Percentiles rank a stretch among this genome's conserved stretches.
phyloP scores from a whole-genome alignment of 306 rosid species.

The Sicyos edulis region DNA sequence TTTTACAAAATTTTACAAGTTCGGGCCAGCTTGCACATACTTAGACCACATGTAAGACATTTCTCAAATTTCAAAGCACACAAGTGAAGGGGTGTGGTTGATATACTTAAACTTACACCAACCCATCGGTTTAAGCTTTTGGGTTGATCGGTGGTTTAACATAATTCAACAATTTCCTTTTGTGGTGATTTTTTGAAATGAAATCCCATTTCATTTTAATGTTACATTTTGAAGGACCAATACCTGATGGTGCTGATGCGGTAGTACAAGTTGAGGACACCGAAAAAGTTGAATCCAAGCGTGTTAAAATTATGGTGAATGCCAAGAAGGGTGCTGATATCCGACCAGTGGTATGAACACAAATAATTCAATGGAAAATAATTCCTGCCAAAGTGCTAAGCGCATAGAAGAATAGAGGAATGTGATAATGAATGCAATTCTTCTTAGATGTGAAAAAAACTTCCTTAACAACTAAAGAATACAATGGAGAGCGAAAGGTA shows the following conservation, averaged over 20 bases:
- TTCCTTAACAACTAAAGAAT: not conserved
- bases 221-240: constrained; percentile 54
- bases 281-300: constrained; percentile 40
- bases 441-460: not conserved
- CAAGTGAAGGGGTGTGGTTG: not conserved
- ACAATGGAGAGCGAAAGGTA: not conserved
- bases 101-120: not conserved
- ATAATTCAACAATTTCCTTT: not conserved
- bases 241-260: constrained; percentile 96
- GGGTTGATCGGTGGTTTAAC: too few species aligned
- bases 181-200: not conserved
- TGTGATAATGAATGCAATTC: not conserved
- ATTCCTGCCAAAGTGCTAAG: not conserved
- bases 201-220: constrained; percentile 3
- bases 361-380: not conserved
- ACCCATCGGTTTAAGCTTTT: not conserved
- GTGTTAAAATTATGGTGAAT: constrained; percentile 49
- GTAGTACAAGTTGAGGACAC: constrained; percentile 95
- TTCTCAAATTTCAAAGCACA: too few species aligned
- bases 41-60: too few species aligned
- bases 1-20: too few species aligned
- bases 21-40: too few species aligned
- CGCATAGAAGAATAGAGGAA: not conserved
- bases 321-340: constrained; percentile 60
- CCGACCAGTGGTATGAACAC: constrained; percentile 67